Evolutionary conservation across 345 rosid genomes (phyloP).

Genomic region (Hibiscus tridactylites): DNA sequence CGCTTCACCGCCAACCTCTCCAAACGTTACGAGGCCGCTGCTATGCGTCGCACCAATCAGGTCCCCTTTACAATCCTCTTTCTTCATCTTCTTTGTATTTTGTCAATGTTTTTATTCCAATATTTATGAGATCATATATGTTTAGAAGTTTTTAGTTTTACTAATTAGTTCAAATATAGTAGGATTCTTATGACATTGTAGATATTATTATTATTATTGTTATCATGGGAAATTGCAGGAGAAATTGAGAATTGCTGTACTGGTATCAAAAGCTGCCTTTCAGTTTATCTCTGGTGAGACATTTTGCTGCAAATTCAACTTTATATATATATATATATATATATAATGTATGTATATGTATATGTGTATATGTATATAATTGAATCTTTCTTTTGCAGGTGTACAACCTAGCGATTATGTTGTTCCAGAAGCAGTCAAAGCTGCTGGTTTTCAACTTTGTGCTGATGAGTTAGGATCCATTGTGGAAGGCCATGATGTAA

Average conservation of each 20-base stretch:
- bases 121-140: not conserved
- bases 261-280: conserved; percentile 87
- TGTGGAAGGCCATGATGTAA: conserved; percentile 71
- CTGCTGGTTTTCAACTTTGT: conserved; percentile 72
- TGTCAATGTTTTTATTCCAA: not conserved
- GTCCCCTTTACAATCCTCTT: conserved; percentile 18
- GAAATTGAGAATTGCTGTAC: conserved; percentile 77
- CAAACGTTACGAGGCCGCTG: conserved; percentile 83
- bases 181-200: not conserved
- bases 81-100: not conserved
- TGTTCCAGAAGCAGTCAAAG: conserved; percentile 69
- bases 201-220: not conserved
- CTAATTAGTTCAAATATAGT: not conserved
- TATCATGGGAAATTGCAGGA: conserved; percentile 37
- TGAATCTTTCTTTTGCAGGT: conserved; percentile 29
- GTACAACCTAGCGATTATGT: conserved; percentile 64
- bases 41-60: conserved; percentile 82
- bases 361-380: not conserved
- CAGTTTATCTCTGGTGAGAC: conserved; percentile 68
- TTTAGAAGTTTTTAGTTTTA: too few species aligned
- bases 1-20: conserved; percentile 85
- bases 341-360: too few species aligned
- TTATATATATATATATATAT: not conserved
- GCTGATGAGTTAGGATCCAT: conserved; percentile 84
- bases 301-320: not conserved